Percentiles rank a stretch among this genome's conserved stretches.
Evolutionary conservation across 2,329 filamentous ascomycete species (phyloP).

Genomic region (Colletotrichum sp.): DNA sequence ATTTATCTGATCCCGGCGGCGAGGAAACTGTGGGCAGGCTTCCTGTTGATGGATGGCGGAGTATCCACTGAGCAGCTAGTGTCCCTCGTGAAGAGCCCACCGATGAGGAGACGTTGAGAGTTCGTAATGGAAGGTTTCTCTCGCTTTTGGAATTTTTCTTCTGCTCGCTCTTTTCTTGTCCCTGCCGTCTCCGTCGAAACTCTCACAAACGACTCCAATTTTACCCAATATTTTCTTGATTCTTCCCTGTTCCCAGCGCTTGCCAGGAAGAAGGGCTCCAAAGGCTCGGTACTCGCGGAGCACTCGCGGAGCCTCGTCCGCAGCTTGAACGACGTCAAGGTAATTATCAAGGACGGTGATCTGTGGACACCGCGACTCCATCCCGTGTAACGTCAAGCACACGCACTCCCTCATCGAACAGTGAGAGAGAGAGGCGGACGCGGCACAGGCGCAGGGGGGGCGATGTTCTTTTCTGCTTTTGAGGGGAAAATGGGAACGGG

Average conservation of each 20-base stretch:
- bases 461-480: background rate
- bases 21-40: background rate
- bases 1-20: background rate
- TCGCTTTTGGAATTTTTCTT: background rate
- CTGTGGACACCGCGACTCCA: constrained; percentile 2
- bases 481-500: constrained; percentile 1
- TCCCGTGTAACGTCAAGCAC: constrained; percentile 9
- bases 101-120: constrained; percentile 5
- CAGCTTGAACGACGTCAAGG: constrained; percentile 14
- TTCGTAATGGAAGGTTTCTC: background rate
- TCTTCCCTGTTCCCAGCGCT: constrained; percentile 2
- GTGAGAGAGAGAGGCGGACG: background rate
- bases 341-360: constrained; percentile 20
- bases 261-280: constrained; percentile 15
- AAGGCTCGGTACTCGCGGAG: constrained; percentile 15
- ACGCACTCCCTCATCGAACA: background rate
- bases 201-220: background rate
- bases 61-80: background rate
- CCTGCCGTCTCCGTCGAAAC: background rate
- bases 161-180: background rate
- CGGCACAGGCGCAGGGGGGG: background rate
- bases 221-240: constrained; percentile 1
- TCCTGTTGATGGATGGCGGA: background rate
- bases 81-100: background rate
- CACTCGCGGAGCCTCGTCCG: constrained; percentile 17